These are phyloP conservation scores for Epichloe baconii DNA, from an alignment of 2,329 filamentous ascomycete genomes.

Conservation along the genomic window DNA sequence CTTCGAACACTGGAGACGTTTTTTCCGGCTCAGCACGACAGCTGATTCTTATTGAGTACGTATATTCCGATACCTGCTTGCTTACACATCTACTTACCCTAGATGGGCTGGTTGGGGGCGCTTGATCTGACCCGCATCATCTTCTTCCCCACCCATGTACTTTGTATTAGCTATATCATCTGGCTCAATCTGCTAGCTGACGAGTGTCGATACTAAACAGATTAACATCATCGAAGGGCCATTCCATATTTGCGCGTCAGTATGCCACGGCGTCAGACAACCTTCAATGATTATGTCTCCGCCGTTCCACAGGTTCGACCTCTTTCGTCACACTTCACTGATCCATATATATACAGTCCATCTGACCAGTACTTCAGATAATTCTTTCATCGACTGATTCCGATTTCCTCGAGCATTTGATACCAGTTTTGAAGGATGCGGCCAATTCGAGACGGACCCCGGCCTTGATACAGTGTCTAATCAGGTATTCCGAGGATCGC, in stretches of 20 bases:
- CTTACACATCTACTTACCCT: too few species aligned
- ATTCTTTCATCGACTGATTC: conserved; percentile 82
- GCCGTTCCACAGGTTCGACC: conserved; percentile 30
- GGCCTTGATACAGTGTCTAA: conserved; percentile 58
- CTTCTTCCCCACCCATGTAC: too few species aligned
- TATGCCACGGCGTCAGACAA: conserved; percentile 33
- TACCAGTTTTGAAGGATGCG: conserved; percentile 87
- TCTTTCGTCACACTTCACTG: background rate
- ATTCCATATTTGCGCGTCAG: conserved; percentile 7
- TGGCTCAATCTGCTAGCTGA: background rate
- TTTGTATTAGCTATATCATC: background rate
- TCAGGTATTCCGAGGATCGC: conserved; percentile 68
- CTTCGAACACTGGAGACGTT: too few species aligned
- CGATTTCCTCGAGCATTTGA: conserved; percentile 91
- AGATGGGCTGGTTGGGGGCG: too few species aligned
- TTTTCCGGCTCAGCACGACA: too few species aligned
- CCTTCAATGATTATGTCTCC: conserved; percentile 33
- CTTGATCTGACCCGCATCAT: too few species aligned
- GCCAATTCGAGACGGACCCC: conserved; percentile 59
- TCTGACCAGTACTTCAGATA: conserved; percentile 43
- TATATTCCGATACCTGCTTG: too few species aligned
- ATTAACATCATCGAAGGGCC: background rate
- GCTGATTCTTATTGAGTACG: too few species aligned
- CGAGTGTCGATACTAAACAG: background rate
- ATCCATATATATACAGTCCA: background rate